Evolutionary conservation across 202 grass and related monocot genomes (phyloP), one percentile per base, ranked within the genome.

Genomic region (Zoysia matrella): DNA sequence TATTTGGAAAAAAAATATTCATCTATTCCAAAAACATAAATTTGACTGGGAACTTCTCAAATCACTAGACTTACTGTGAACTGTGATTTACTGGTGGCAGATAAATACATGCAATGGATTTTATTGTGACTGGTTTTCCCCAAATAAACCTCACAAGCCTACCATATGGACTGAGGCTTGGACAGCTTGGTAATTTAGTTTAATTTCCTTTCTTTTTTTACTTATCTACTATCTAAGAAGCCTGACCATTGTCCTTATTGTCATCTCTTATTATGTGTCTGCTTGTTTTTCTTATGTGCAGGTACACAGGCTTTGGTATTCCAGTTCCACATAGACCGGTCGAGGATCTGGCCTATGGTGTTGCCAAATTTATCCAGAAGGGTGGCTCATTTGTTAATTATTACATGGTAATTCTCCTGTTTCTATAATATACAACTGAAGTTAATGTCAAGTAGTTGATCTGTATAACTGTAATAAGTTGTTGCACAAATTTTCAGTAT

Each of bases 361-460:
- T 98, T 58, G 90, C 92, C 65, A 98, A 90, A 49, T 98, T 98
- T 86, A 91, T 95, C 76, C 90, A 98, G 58, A 95, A 98, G 60
- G 92, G 95, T n/a, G 92, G 95, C 71, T 94, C 95, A 84, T 94
- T 98, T 91, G 84, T 98, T 72, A 98, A 94, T 82, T 98, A 98
- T 77, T 98, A 98, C 70, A 98, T 98, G 95, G 95, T 98, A 87
- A 82, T 14, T 81, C 63, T 54, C 75, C 60, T 18, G 3, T 63
- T 77, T 49, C 51, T 73, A 36, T 84, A n/a, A 46, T 70, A 47
- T 41, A 78, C 75, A 78, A 8, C 45, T 74, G 67, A 85, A 75
- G 5, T 42, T 69, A 42, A 58, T 71, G 70, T 60, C 65, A 75
- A 77, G 56, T 57, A 77, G 69, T 74, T 74, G 64, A 58, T 43